Evolutionary conservation across 2,329 filamentous ascomycete species (phyloP), one percentile per base, ranked within the genome.

Genomic region (Macrophomina phaseolina): DNA sequence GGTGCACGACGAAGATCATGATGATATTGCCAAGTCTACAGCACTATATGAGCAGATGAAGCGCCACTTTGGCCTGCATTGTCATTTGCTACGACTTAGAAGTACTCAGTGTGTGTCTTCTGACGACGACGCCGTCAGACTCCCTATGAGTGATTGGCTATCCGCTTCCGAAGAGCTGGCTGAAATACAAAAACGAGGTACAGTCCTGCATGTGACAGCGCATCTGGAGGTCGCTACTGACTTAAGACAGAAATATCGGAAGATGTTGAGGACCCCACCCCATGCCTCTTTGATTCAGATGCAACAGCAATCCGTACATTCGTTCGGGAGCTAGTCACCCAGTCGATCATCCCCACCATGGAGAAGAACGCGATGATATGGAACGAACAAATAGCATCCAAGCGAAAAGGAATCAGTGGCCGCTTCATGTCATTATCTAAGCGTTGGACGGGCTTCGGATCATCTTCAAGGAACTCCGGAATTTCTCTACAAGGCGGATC

Each of bases 11-110:
- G 96, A 99, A 80, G 95, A 99, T 75, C 89, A 89, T 68, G 94
- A 97, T 74, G 94, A 99, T 76, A 97, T 98, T 68, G 88, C 88
- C 45, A 91, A 93, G 79, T 97, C 94, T 12, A 94, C 94, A 78
- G 87, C 89, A 18, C 83, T 98, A 34, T 99, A 97, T 78, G 95
- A 99, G 72, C 93, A 97, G 78, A 99, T 99, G 96, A 99, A 98
- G 80, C 89, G 95, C n/a, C 93, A 97, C 79, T 92, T 99, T 70
- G 95, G 95, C 1, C 83, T 98, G 56, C 94, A 99, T 79, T 99
- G 95, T 76, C 95, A 99, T 79, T 84, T 99, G 11, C 83, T 99
- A 40, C 85, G 96, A 69, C 82, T 99, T 61, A 87, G 94, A 71
- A 96, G 92, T 73, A 91, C 89, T 45, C 91, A 93, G 75, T 94